phyloP scores from a whole-genome alignment of 257 asterid genomes.

The Nicotiana tabacum region DNA sequence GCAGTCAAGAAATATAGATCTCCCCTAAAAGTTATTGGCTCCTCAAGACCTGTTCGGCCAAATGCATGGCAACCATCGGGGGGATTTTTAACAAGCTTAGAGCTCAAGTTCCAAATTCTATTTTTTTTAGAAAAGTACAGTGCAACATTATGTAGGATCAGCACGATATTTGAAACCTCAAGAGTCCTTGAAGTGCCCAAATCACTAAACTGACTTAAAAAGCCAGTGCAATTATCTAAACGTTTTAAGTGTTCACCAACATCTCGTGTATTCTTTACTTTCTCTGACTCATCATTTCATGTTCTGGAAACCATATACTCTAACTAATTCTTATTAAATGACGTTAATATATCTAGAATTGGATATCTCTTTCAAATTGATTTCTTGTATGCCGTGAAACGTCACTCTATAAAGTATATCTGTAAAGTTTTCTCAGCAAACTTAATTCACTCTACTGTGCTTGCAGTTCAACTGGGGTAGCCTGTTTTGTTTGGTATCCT shows the following conservation, averaged over 20 bases:
- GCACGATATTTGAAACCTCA: conserved; percentile 13
- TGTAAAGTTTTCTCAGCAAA: not conserved
- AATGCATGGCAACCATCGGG: not conserved
- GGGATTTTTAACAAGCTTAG: conserved; percentile 19
- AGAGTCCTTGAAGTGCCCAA: conserved; percentile 15
- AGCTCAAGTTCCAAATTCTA: not conserved
- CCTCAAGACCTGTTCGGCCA: conserved; percentile 11
- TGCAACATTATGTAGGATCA: conserved; percentile 14
- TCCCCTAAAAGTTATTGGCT: not conserved
- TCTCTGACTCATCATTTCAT: not conserved
- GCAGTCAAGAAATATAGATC: conserved; percentile 14
- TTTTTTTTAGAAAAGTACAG: not conserved
- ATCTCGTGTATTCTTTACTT: not conserved
- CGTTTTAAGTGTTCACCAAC: not conserved
- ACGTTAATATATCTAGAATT: not conserved
- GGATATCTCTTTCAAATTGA: not conserved
- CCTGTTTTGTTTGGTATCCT: not conserved
- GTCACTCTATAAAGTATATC: not conserved
- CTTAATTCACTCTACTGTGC: not conserved
- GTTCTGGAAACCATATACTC: not conserved
- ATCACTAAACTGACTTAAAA: not conserved
- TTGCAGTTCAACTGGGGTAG: too few relatives aligned
- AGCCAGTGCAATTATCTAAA: too few relatives aligned
- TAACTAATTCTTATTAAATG: not conserved
- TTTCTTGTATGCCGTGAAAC: not conserved